Percentiles rank a stretch among this genome's conserved stretches.
Evolutionary conservation across 2,329 filamentous ascomycete species (phyloP).

Genomic region (Triangularia verruculosa): DNA sequence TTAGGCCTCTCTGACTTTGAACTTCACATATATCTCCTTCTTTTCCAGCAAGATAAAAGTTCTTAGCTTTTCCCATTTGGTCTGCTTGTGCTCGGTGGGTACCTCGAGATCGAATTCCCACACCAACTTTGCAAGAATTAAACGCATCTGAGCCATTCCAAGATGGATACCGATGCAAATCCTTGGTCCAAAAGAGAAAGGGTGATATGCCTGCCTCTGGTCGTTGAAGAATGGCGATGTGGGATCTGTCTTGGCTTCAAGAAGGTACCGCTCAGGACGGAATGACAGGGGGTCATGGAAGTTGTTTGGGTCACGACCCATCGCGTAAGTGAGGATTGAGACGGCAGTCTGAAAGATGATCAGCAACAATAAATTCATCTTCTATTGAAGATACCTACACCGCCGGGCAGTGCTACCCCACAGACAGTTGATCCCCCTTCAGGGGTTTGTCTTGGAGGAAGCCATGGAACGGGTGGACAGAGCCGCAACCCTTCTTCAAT

Average conservation of each 20-base stretch:
- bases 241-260: slow-evolving; percentile 28
- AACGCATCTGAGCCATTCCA: slow-evolving; percentile 47
- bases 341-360: slow-evolving; percentile 4
- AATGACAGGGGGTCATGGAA: slow-evolving; percentile 32
- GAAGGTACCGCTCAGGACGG: slow-evolving; percentile 47
- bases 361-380: background rate
- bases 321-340: slow-evolving; percentile 13
- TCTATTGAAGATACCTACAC: background rate
- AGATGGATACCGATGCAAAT: slow-evolving; percentile 50
- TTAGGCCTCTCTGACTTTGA: background rate
- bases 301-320: slow-evolving; percentile 31
- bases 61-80: slow-evolving; percentile 21
- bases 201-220: slow-evolving; percentile 40
- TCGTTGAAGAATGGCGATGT: slow-evolving; percentile 38
- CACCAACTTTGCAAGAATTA: slow-evolving; percentile 45
- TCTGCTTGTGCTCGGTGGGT: slow-evolving; percentile 36
- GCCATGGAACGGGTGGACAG: slow-evolving; percentile 32
- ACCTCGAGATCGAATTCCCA: slow-evolving; percentile 47
- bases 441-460: slow-evolving; percentile 29
- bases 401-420: slow-evolving; percentile 29
- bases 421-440: slow-evolving; percentile 34
- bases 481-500: slow-evolving; percentile 34
- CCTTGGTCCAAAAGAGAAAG: slow-evolving; percentile 46
- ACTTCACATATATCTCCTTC: slow-evolving; percentile 11
- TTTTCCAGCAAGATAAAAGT: slow-evolving; percentile 11